A percentile compares a stretch with the other conserved stretches of the same genome.
phyloP scores from a whole-genome alignment of 352 stramenopile species.

The Phytophthora europaea region DNA sequence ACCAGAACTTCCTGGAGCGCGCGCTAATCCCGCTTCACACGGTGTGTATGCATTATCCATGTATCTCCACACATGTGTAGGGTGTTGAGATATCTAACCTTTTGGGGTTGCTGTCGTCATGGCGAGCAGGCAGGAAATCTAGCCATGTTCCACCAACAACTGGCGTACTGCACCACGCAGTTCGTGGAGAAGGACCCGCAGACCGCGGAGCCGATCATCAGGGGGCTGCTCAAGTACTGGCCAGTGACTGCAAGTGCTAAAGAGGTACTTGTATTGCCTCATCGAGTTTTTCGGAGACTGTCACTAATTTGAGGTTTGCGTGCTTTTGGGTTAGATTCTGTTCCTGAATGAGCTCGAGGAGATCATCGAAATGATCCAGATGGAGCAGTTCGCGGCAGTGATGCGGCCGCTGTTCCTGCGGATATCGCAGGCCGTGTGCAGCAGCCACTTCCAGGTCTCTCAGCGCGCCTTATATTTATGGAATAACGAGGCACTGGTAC shows the following conservation, averaged over 20 bases:
- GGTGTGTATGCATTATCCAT: conserved; percentile 72
- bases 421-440: conserved; percentile 90
- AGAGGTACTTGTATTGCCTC: conserved; percentile 49
- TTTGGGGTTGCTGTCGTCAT: background rate
- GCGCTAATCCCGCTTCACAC: conserved; percentile 99
- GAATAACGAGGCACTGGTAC: conserved; percentile 99
- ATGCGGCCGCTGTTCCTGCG: conserved; percentile 83
- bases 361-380: conserved; percentile 96
- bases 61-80: conserved; percentile 13
- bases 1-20: conserved; percentile 95
- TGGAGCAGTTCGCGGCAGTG: conserved; percentile 80
- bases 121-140: conserved; percentile 80
- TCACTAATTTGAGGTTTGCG: conserved; percentile 58
- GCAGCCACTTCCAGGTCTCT: conserved; percentile 96
- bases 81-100: conserved; percentile 7
- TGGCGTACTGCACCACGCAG: conserved; percentile 99
- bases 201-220: conserved; percentile 95
- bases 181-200: conserved; percentile 99
- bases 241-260: conserved; percentile 94
- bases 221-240: conserved; percentile 96
- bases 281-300: background rate
- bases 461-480: conserved; percentile 99
- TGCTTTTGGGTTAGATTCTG: conserved; percentile 89
- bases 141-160: conserved; percentile 98
- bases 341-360: conserved; percentile 99